Percentiles rank a stretch among this genome's conserved stretches.
These are phyloP conservation scores for Onygena corvina DNA, from an alignment of 2,329 filamentous ascomycete genomes.

Conservation along the genomic window DNA sequence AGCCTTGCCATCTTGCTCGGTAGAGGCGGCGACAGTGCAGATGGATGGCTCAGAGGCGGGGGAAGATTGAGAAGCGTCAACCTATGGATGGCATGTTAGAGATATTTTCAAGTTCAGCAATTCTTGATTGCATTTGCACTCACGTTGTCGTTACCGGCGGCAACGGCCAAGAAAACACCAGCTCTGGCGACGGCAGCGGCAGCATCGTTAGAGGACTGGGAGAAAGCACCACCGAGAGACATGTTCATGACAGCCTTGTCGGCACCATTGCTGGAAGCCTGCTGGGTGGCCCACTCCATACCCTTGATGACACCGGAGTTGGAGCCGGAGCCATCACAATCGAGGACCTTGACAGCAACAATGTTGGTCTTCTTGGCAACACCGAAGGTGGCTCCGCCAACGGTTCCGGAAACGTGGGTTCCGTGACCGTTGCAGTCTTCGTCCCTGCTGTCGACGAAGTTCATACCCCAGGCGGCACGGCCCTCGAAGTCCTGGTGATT, in stretches of 20 bases:
- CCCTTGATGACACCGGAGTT: conserved; percentile 39
- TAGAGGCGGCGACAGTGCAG: conserved; percentile 33
- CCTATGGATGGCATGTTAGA: not conserved
- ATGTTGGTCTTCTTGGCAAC: conserved; percentile 29
- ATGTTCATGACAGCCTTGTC: conserved; percentile 26
- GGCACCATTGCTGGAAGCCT: conserved; percentile 24
- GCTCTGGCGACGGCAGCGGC: conserved; percentile 26
- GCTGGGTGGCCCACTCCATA: conserved; percentile 32
- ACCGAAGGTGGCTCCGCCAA: conserved; percentile 25
- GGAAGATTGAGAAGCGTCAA: conserved; percentile 12
- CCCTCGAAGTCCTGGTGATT: conserved; percentile 27
- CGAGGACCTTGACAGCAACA: conserved; percentile 41
- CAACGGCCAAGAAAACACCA: conserved; percentile 33
- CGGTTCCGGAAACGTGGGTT: conserved; percentile 30
- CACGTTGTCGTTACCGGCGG: conserved; percentile 31
- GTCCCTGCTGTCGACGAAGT: conserved; percentile 18
- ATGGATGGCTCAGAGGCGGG: conserved; percentile 30
- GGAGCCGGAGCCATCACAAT: conserved; percentile 35
- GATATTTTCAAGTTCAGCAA: not conserved
- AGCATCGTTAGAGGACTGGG: conserved; percentile 29
- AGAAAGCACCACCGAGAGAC: conserved; percentile 27
- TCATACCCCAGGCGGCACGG: conserved; percentile 28
- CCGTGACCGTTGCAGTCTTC: conserved; percentile 27
- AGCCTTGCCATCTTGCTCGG: conserved; percentile 24
- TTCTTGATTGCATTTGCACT: conserved; percentile 7